These are phyloP conservation scores for Aspergillus aculeatus DNA, from an alignment of 2,329 filamentous ascomycete species.

Conservation along the genomic window DNA sequence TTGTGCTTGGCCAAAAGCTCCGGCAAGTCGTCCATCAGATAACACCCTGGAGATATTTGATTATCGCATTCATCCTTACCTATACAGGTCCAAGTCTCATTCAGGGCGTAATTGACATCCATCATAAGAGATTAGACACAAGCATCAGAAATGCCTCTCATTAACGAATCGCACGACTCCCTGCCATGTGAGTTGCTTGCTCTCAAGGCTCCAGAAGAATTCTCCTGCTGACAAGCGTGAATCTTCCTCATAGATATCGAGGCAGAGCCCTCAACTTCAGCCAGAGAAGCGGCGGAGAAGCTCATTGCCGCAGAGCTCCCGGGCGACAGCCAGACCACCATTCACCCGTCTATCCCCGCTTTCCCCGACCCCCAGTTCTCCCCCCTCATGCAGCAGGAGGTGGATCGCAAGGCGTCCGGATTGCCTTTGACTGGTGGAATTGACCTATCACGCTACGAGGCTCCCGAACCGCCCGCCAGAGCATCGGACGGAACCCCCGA, in stretches of 20 bases:
- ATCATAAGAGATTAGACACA: background rate
- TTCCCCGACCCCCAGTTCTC: slow-evolving; percentile 59
- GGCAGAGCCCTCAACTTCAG: slow-evolving; percentile 59
- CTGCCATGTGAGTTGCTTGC: slow-evolving; percentile 72
- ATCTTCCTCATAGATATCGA: slow-evolving; percentile 69
- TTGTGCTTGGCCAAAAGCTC: slow-evolving; percentile 2
- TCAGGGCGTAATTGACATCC: background rate
- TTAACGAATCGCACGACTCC: slow-evolving; percentile 71
- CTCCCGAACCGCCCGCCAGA: slow-evolving; percentile 59
- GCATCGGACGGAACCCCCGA: slow-evolving; percentile 31
- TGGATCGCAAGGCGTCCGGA: slow-evolving; percentile 63
- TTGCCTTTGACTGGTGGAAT: slow-evolving; percentile 62
- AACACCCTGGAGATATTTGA: background rate
- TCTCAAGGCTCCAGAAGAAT: background rate
- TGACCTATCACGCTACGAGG: slow-evolving; percentile 80
- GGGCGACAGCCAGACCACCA: slow-evolving; percentile 46
- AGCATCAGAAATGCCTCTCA: slow-evolving; percentile 59
- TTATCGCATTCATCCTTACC: background rate
- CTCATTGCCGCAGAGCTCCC: slow-evolving; percentile 68
- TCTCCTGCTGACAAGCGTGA: slow-evolving; percentile 16
- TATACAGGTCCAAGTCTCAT: background rate
- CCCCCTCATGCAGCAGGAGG: slow-evolving; percentile 65
- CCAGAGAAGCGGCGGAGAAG: slow-evolving; percentile 65
- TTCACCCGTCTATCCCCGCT: slow-evolving; percentile 61
- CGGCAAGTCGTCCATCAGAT: background rate